Base-by-base conservation (phyloP, 257 asterid species). In the Verbena officinalis region DNA sequence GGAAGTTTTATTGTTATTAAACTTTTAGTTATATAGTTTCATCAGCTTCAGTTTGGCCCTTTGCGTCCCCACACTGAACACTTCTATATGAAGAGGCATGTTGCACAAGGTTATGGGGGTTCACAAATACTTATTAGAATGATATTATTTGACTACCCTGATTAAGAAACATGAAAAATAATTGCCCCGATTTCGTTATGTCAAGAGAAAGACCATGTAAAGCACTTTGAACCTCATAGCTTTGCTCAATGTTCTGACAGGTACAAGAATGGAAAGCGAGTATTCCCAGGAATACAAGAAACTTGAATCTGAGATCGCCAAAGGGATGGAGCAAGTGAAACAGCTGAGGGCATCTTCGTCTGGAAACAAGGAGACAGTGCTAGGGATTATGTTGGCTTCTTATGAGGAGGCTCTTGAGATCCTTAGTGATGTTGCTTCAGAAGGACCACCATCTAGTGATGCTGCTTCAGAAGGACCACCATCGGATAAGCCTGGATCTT, bases 271-370 rank as follows among this genome's bases (percentile, higher is more conserved):
- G 79, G 74, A 58, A 22, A 42, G 33, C 13, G 75, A 74, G 22
- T 16, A 45, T 20, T 11, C 31, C 50, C 42, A 49, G 55, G 20
- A 7, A 43, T 44, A 22, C 53, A 6, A 23, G 23, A 56, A 33
- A 12, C 52, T 74, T 4, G 55, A 49, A 30, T 8, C 21, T 56
- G 79, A 74, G 64, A 36, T 74, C 40, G 49, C 17, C 59, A 51
- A 50, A 40, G 79, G 79, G 34, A 39, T 50, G 75, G 68, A 63
- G 60, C 59, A 50, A 62, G 72, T 64, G 62, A 63, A 74, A 31
- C 72, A 31, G 55, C 54, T 55, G 31, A 57, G 34, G 34, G 68
- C 31, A 13, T 55, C 72, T 50, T 62, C 45, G 39, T 50, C 68
- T 15, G 15, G 39, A 13, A 16, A 67, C 12, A 54, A 68, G 19